Base-by-base conservation (phyloP, 768 basidiomycete species). In the Trametes gibbosa region DNA sequence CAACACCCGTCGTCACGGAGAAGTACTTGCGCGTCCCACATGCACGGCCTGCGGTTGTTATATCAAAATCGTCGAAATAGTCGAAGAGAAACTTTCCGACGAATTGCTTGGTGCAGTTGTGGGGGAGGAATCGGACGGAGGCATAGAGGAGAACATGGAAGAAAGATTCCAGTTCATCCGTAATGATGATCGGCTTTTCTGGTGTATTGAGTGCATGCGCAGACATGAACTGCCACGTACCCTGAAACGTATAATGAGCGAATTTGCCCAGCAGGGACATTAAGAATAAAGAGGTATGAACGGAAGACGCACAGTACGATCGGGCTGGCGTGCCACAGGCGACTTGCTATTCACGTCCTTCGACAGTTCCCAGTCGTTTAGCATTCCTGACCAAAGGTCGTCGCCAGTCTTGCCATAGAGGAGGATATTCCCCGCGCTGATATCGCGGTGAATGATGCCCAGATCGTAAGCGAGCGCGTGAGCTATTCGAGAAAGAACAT, bases 331-430 rank as follows among this genome's bases (percentile, higher is more conserved):
- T 3, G 17, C 45, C 3, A n/a, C 46, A 19, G 45, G 45, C 21
- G 32, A 49, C n/a, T 17, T 32, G 50, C 19, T 24, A 13, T 47
- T 35, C 6, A 37, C 19, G 8, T 46, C 17, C 24, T 55, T 48
- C 12, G 60, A 43, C 6, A 56, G 45, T 19, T 61, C 60, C 60
- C 60, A 61, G 34, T 61, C 60, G 19, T 43, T 61, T 29, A 61
- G 60, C 14, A 43, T 21, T 6, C 51, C 58, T 1, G 17, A 2
- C 34, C 32, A 45, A 5, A 2, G 21, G 1, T 24, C 35, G 8
- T 48, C n/a, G 9, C 19, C 35, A 4, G n/a, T n/a, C n/a, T 23
- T 14, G 14, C 23, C 23, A 7, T 45, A 25, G 1, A 59, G 32
- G 27, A 59, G 50, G 39, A 59, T 59, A 24, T 59, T 59, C 3